These are phyloP conservation scores for Ploettnerulaceae sp. DNA, from an alignment of 2,329 filamentous ascomycete genomes.

Conservation along the genomic window DNA sequence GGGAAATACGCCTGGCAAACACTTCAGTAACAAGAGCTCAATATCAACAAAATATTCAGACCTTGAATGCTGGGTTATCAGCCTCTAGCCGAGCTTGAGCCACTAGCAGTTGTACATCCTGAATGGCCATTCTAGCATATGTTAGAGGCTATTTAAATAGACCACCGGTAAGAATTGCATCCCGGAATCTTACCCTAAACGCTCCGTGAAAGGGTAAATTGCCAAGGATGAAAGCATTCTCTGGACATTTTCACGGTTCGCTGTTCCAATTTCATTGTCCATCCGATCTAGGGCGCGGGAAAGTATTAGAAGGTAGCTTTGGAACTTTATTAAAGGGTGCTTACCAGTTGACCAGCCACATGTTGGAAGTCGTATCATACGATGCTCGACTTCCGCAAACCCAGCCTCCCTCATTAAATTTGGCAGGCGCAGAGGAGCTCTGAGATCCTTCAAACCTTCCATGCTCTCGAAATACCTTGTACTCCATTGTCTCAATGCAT, in stretches of 20 bases:
- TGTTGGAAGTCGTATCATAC: slow-evolving; percentile 62
- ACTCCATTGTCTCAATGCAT: slow-evolving; percentile 66
- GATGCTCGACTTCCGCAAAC: slow-evolving; percentile 62
- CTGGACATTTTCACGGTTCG: slow-evolving; percentile 51
- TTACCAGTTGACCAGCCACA: slow-evolving; percentile 65
- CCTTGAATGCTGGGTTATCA: slow-evolving; percentile 51
- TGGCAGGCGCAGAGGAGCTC: slow-evolving; percentile 54
- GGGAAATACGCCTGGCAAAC: slow-evolving; percentile 53
- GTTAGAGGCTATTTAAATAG: slow-evolving; percentile 9
- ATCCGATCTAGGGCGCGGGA: slow-evolving; percentile 40
- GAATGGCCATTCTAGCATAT: slow-evolving; percentile 46
- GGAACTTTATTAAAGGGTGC: slow-evolving; percentile 22
- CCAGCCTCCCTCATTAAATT: slow-evolving; percentile 43
- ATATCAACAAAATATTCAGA: slow-evolving; percentile 28
- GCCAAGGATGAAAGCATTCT: slow-evolving; percentile 50
- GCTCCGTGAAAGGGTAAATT: slow-evolving; percentile 48
- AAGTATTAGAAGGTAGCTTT: not conserved
- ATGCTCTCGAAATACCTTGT: slow-evolving; percentile 57
- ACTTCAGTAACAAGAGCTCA: slow-evolving; percentile 9
- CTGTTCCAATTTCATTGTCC: slow-evolving; percentile 47
- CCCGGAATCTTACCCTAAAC: slow-evolving; percentile 19
- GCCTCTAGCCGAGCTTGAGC: slow-evolving; percentile 52
- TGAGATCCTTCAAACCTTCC: slow-evolving; percentile 60
- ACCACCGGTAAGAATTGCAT: not conserved
- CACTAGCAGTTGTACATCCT: slow-evolving; percentile 53